Percentiles rank a stretch among this genome's conserved stretches.
Conservation (phyloP, 495 filamentous ascomycete genomes). For the Penicillium bovifimosum region DNA sequence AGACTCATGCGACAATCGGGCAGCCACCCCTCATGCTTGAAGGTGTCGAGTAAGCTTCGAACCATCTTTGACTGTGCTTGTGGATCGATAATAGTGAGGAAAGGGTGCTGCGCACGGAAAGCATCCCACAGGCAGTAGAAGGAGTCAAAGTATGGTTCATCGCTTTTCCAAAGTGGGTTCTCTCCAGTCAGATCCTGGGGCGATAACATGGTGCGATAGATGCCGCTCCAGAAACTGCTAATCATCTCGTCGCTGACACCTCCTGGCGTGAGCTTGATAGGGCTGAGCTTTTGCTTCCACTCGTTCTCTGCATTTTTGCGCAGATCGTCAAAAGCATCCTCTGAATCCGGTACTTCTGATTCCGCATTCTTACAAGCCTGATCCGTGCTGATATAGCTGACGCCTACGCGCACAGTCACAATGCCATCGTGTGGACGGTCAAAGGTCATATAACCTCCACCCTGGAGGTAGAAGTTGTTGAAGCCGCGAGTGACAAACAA, state of each 20-base stretch:
- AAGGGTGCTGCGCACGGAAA: conserved; percentile 63
- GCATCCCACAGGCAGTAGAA: conserved; percentile 76
- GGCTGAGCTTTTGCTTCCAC: conserved; percentile 60
- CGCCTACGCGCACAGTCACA: conserved; percentile 57
- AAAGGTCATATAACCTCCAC: conserved; percentile 60
- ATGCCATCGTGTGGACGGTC: conserved; percentile 38
- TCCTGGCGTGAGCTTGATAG: conserved; percentile 50
- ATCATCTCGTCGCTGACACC: conserved; percentile 48
- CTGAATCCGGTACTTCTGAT: conserved; percentile 57
- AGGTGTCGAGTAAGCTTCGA: conserved; percentile 65
- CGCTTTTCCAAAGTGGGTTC: conserved; percentile 65
- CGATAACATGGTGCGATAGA: conserved; percentile 68
- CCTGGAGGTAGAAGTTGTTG: conserved; percentile 56
- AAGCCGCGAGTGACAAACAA: conserved; percentile 52
- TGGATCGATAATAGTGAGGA: conserved; percentile 67
- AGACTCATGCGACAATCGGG: conserved; percentile 65
- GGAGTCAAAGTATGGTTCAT: conserved; percentile 72
- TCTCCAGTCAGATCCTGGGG: conserved; percentile 76
- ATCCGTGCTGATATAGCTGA: conserved; percentile 63
- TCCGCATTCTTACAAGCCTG: conserved; percentile 65
- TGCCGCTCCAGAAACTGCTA: conserved; percentile 63
- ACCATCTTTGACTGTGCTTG: conserved; percentile 58
- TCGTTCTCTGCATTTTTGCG: conserved; percentile 44
- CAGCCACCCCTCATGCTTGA: conserved; percentile 62
- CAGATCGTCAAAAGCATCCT: conserved; percentile 47